These are phyloP conservation scores for Gossypium longicalyx DNA, from an alignment of 345 rosid genomes.

Conservation along the genomic window DNA sequence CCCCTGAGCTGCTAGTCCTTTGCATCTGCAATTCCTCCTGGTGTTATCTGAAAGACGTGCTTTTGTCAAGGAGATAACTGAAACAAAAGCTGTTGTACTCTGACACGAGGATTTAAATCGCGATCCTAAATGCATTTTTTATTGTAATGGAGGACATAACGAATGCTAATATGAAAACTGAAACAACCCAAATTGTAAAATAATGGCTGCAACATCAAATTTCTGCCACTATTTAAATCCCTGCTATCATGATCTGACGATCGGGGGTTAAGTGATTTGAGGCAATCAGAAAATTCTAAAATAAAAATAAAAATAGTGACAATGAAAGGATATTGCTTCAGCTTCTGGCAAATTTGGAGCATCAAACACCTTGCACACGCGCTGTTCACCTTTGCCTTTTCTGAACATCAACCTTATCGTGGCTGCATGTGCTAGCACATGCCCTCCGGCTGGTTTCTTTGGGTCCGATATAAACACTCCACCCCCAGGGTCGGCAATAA, in stretches of 20 bases:
- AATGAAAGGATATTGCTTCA: conserved; percentile 82
- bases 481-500: conserved; percentile 80
- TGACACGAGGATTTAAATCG: too few relatives aligned
- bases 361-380: conserved; percentile 86
- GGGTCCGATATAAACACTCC: conserved; percentile 91
- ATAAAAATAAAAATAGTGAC: not conserved
- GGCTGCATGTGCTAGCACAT: conserved; percentile 84
- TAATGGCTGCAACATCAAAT: too few relatives aligned
- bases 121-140: too few relatives aligned
- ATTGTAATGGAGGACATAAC: too few relatives aligned
- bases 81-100: not conserved
- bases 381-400: conserved; percentile 93
- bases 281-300: not conserved
- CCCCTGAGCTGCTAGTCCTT: conserved; percentile 54
- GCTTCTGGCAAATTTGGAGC: conserved; percentile 68
- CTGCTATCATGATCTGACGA: not conserved
- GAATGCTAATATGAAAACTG: too few relatives aligned
- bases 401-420: conserved; percentile 83
- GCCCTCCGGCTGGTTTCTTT: conserved; percentile 86
- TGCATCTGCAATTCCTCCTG: conserved; percentile 82
- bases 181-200: too few relatives aligned
- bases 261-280: not conserved
- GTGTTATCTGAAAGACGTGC: conserved; percentile 71
- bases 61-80: conserved; percentile 41
- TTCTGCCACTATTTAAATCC: too few relatives aligned